Conservation (phyloP, 306 rosid species). For the Vicia sativa region DNA sequence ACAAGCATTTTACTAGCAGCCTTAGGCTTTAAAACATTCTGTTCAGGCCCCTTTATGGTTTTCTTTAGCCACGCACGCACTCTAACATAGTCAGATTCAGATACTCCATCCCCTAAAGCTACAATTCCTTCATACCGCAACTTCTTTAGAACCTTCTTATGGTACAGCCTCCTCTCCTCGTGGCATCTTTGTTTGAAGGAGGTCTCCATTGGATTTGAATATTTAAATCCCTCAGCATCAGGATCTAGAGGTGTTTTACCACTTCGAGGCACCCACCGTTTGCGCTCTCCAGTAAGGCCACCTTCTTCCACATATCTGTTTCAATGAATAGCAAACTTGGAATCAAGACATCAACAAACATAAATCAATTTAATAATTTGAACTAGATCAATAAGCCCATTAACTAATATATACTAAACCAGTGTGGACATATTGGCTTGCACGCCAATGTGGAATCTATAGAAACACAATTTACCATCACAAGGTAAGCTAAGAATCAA, state of each 20-base stretch:
- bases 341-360: conserved; percentile 8
- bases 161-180: conserved; percentile 68
- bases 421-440: conserved; percentile 5
- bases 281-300: conserved; percentile 97
- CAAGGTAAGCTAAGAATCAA: conserved; percentile 20
- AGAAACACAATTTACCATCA: conserved; percentile 28
- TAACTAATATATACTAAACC: conserved; percentile 14
- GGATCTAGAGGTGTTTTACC: conserved; percentile 98
- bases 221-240: conserved; percentile 87
- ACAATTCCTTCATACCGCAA: conserved; percentile 74
- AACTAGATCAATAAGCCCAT: conserved; percentile 22
- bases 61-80: conserved; percentile 80
- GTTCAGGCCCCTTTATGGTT: conserved; percentile 83
- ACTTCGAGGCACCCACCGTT: conserved; percentile 92
- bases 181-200: conserved; percentile 91
- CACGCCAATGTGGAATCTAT: conserved; percentile 21
- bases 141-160: conserved; percentile 70
- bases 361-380: conserved; percentile 4
- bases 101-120: conserved; percentile 71
- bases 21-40: conserved; percentile 82
- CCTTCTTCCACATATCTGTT: conserved; percentile 85
- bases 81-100: conserved; percentile 81
- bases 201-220: conserved; percentile 90
- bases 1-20: conserved; percentile 99
- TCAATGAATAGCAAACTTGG: conserved; percentile 37